These are phyloP conservation scores for Colletotrichum filicis DNA, from an alignment of 2,329 filamentous ascomycete species.

Conservation along the genomic window DNA sequence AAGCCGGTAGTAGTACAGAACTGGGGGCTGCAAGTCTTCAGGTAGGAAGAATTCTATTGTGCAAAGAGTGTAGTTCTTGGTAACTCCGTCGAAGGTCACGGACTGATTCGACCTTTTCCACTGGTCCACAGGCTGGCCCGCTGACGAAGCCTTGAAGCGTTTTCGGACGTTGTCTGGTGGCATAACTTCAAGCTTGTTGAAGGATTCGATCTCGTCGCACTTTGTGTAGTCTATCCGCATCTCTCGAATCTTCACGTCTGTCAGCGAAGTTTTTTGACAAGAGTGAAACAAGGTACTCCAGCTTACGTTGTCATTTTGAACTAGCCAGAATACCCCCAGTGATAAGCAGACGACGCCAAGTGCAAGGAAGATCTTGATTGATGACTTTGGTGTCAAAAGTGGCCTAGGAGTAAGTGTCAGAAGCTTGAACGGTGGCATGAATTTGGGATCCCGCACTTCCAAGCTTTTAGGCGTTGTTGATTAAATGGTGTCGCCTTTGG, in stretches of 20 bases:
- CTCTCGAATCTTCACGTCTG: neutral
- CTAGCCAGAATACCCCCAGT: slow-evolving; percentile 1
- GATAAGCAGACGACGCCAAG: neutral
- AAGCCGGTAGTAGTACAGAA: slow-evolving; percentile 12
- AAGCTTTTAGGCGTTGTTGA: slow-evolving; percentile 5
- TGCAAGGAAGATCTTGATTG: neutral
- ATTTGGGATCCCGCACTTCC: neutral
- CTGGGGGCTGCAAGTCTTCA: neutral
- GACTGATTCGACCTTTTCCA: slow-evolving; percentile 10
- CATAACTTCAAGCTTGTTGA: slow-evolving; percentile 16
- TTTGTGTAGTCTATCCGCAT: slow-evolving; percentile 4
- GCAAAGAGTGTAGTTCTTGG: slow-evolving; percentile 1
- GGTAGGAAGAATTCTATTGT: slow-evolving; percentile 13
- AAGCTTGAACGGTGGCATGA: neutral
- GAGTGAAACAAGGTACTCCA: neutral
- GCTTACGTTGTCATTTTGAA: neutral
- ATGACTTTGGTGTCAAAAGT: neutral
- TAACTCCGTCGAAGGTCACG: neutral
- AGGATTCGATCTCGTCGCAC: slow-evolving; percentile 16
- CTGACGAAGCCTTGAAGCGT: slow-evolving; percentile 7
- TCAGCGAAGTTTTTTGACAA: too few relatives aligned
- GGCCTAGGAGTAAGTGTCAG: neutral
- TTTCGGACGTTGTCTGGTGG: slow-evolving; percentile 12
- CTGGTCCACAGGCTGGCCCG: neutral
- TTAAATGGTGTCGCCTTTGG: slow-evolving; percentile 3